These are phyloP conservation scores for Naegleria lovaniensis DNA, from an alignment of 208 protist species.

Conservation along the genomic window DNA sequence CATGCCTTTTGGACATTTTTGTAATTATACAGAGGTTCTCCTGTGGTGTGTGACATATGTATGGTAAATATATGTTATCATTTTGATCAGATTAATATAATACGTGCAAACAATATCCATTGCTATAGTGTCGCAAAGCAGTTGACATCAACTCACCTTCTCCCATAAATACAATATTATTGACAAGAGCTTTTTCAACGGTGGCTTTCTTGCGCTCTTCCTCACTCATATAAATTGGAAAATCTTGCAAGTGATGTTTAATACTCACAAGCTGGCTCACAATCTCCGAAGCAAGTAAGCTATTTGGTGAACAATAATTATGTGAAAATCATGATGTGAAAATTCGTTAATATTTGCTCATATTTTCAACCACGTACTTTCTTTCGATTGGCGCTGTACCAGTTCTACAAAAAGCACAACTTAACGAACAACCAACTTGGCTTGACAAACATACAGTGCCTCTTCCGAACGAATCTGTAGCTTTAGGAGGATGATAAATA, in stretches of 20 bases:
- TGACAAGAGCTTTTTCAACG: not conserved
- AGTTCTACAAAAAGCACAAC: slow-evolving; percentile 22
- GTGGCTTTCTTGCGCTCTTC: not conserved
- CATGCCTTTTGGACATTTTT: not conserved
- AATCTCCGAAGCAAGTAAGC: not conserved
- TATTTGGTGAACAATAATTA: no score
- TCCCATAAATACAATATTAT: slow-evolving; percentile 19
- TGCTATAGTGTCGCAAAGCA: no score
- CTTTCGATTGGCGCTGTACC: not conserved
- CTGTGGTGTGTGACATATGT: no score
- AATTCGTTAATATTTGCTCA: no score
- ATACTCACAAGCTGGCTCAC: not conserved
- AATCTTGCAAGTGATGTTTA: not conserved
- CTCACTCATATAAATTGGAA: not conserved
- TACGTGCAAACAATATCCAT: no score
- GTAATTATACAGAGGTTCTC: slow-evolving; percentile 11
- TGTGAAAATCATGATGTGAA: no score
- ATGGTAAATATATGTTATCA: no score
- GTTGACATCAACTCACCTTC: no score
- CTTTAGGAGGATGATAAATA: not conserved
- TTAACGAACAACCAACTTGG: not conserved
- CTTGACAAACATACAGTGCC: not conserved
- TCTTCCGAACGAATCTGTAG: not conserved
- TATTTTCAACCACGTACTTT: not conserved
- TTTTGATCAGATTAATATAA: no score